phyloP scores from a whole-genome alignment of 495 filamentous ascomycete species.

The Cercophora newfieldiana region DNA sequence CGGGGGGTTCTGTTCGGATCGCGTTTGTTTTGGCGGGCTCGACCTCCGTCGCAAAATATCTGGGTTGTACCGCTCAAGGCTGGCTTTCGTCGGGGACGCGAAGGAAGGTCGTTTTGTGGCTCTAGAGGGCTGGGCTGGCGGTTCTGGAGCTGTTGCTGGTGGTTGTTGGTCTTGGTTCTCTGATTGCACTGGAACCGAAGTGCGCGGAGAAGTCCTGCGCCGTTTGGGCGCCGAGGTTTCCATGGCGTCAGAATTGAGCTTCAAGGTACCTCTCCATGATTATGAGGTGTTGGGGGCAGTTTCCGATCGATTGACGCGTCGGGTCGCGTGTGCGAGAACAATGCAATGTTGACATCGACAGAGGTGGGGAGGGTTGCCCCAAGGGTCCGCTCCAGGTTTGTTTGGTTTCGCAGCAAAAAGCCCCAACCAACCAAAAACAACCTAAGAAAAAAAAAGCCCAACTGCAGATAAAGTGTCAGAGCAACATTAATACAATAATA shows the following conservation, averaged over 20 bases:
- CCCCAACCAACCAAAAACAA: not conserved
- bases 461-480: no score
- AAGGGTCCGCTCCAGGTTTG: not conserved
- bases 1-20: slow-evolving; percentile 29
- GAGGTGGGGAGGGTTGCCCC: slow-evolving; percentile 1
- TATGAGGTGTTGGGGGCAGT: not conserved
- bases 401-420: not conserved
- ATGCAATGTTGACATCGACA: slow-evolving; percentile 1
- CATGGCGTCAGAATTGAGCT: slow-evolving; percentile 40
- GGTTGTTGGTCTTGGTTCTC: not conserved
- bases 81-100: slow-evolving; percentile 65
- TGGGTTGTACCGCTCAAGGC: slow-evolving; percentile 63
- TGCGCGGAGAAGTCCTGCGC: slow-evolving; percentile 58
- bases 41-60: slow-evolving; percentile 54
- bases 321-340: slow-evolving; percentile 10
- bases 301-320: slow-evolving; percentile 25
- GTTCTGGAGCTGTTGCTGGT: slow-evolving; percentile 24
- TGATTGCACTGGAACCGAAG: slow-evolving; percentile 35
- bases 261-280: slow-evolving; percentile 19
- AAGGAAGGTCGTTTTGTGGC: slow-evolving; percentile 53
- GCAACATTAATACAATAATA: no score
- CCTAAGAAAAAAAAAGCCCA: not conserved
- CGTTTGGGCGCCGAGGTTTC: slow-evolving; percentile 61
- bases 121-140: not conserved
- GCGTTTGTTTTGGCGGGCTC: slow-evolving; percentile 34